Base-by-base conservation (phyloP, 1,139 yeast species). In the Suhomyces taliae region DNA sequence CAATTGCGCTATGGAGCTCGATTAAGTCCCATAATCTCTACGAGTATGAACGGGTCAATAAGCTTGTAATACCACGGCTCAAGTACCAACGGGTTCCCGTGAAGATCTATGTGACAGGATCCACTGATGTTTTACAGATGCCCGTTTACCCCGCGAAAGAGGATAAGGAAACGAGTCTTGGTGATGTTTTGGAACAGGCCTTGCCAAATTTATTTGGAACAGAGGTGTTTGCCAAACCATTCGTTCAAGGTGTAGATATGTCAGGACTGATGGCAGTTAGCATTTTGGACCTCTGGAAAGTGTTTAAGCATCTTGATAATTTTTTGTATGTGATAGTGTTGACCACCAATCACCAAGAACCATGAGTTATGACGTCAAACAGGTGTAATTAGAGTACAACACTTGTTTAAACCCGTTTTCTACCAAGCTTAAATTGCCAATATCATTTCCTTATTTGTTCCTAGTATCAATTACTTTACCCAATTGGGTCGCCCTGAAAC, bases 291-390 rank as follows among this genome's bases (percentile, higher is more conserved):
- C 54, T 89, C 10, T 85, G 85, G 72, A 58, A 60, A 10, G 62
- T 73, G 12, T 78, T 87, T 51, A 72, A 75, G 57, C 83, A 83
- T 56, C 66, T 85, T 40, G 98, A 91, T 65, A 90, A 91, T 41
- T 89, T 87, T 60, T 65, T 90, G 53, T 93, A 90, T 63, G 63
- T 90, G 7, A 67, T 78, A 24, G 64, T 81, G 11, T 6, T 43
- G 10, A 27, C 34, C 14, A 4, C 64, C 24, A 38, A 37, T 19
- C 24, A 19, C 24, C 24, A 19, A 19, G 24, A 19, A 19, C 4
- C 24, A 19, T 19, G 24, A 19, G 24, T 4, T 19, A 19, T 19
- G 24, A 14, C 24, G 24, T 19, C 24, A 19, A 19, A 19, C 4
- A 19, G 24, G 24, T 19, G 6, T 19, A 4, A 19, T 19, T 4